Conservation (phyloP, 352 stramenopile genomes). For the Phytopythium delawarense region DNA sequence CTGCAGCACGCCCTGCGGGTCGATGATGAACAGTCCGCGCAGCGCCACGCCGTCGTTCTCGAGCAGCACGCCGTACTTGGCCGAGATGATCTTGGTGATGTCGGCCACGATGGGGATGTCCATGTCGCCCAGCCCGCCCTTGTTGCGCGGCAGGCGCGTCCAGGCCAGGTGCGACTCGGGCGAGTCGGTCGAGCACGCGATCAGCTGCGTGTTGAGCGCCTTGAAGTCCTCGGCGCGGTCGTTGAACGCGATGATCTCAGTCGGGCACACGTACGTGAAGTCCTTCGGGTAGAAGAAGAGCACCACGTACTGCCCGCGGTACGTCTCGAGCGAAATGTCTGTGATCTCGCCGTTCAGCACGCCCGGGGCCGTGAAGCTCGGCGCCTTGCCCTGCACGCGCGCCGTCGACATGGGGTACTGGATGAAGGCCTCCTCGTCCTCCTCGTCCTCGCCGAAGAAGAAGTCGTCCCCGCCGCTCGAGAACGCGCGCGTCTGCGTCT, state of each 20-base stretch:
- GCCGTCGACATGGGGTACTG: slow-evolving; percentile 66
- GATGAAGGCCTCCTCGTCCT: slow-evolving; percentile 74
- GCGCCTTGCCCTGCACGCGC: slow-evolving; percentile 59
- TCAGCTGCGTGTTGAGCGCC: slow-evolving; percentile 83
- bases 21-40: slow-evolving; percentile 93
- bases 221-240: slow-evolving; percentile 83
- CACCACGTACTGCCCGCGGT: slow-evolving; percentile 87
- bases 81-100: slow-evolving; percentile 90
- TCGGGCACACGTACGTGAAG: slow-evolving; percentile 89
- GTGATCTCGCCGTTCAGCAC: slow-evolving; percentile 85
- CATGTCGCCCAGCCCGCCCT: slow-evolving; percentile 91
- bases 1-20: slow-evolving; percentile 82
- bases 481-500: slow-evolving; percentile 29
- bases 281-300: slow-evolving; percentile 93
- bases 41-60: slow-evolving; percentile 83
- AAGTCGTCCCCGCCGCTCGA: slow-evolving; percentile 43
- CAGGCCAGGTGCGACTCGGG: slow-evolving; percentile 89
- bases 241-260: slow-evolving; percentile 90
- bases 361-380: slow-evolving; percentile 67
- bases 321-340: slow-evolving; percentile 76
- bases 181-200: slow-evolving; percentile 89
- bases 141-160: slow-evolving; percentile 84
- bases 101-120: slow-evolving; percentile 92
- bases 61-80: slow-evolving; percentile 90
- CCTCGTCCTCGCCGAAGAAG: slow-evolving; percentile 56